phyloP scores from a whole-genome alignment of 73 alveolate species.

The Tetrahymena borealis region DNA sequence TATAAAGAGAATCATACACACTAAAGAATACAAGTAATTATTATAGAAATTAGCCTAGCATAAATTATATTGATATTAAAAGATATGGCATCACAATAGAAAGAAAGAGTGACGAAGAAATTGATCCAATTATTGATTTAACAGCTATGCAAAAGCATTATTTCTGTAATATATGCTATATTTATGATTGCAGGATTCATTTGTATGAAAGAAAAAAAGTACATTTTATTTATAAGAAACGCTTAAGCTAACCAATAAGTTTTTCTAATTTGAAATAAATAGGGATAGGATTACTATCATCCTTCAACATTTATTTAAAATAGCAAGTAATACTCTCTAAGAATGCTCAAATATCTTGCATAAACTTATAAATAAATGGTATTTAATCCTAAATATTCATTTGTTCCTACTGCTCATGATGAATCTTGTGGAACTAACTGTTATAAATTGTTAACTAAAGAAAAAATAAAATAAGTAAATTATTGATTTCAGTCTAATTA shows the following conservation, averaged over 20 bases:
- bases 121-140: background rate
- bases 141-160: background rate
- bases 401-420: background rate
- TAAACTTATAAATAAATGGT: background rate
- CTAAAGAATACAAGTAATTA: background rate
- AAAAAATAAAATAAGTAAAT: background rate
- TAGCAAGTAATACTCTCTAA: background rate
- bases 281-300: background rate
- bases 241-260: no score
- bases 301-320: background rate
- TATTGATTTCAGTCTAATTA: background rate
- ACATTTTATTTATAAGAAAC: background rate
- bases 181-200: background rate
- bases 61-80: background rate
- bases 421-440: background rate
- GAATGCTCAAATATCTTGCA: background rate
- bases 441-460: background rate
- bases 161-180: background rate
- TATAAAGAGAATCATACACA: background rate
- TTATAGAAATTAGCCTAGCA: background rate
- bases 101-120: background rate
- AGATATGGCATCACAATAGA: background rate
- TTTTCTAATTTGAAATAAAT: no score
- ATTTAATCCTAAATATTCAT: background rate
- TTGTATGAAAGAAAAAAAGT: background rate